Evolutionary conservation across 176 grass and related monocot species (phyloP).

Genomic region (Oryza nivara): DNA sequence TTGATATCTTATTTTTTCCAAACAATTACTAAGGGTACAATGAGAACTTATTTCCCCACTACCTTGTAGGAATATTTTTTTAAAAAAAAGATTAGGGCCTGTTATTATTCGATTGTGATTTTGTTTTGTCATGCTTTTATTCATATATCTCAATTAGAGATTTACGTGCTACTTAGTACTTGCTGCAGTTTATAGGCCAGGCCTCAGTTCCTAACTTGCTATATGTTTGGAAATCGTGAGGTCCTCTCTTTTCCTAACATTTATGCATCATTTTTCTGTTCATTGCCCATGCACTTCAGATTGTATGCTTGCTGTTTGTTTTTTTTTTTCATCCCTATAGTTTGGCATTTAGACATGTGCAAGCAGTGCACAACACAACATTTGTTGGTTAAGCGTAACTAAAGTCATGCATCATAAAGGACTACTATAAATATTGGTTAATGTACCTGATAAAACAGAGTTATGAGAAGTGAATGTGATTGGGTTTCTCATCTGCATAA

Average conservation of each 20-base stretch:
- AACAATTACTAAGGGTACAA: neutral
- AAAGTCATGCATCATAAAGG: constrained; percentile 18
- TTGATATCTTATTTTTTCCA: neutral
- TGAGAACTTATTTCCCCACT: neutral
- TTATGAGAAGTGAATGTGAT: neutral
- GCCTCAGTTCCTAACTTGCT: neutral
- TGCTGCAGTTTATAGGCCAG: neutral
- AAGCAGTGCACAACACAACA: neutral
- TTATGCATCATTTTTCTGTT: neutral
- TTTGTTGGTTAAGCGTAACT: constrained; percentile 11
- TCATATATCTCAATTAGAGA: neutral
- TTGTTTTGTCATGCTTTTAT: neutral
- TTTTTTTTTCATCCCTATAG: constrained; percentile 7
- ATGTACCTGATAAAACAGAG: constrained; percentile 27
- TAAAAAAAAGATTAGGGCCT: neutral
- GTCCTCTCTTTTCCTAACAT: constrained; percentile 3
- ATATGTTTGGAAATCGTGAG: constrained; percentile 2
- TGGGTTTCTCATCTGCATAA: neutral
- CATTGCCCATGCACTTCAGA: neutral
- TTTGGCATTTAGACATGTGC: constrained; percentile 8
- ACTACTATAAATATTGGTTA: constrained; percentile 7
- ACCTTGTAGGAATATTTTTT: neutral
- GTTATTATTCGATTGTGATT: neutral
- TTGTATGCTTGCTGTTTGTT: neutral
- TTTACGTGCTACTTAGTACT: neutral